Evolutionary conservation across 148 eudicot genomes (phyloP), one percentile per base, ranked within the genome.

Genomic region (Dianthus caryophyllus): DNA sequence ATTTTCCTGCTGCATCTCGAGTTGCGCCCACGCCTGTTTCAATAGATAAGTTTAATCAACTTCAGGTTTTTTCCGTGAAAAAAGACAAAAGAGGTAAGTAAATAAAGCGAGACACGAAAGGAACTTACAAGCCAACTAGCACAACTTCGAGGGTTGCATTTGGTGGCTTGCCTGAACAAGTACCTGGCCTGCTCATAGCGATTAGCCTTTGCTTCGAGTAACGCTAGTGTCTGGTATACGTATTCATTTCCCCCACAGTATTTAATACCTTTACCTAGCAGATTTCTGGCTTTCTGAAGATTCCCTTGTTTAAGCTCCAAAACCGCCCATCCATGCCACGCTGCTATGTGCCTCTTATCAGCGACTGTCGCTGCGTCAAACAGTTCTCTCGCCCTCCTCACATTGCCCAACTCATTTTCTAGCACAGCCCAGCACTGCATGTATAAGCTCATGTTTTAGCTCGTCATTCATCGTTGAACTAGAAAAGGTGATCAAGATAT

Each of bases 341-440:
- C 99, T 56, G 97, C 97, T 73, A 90, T 75, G 69, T 94, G 99
- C 76, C 64, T 94, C 84, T 85, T 94, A 63, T 90, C 92, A 51
- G 99, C 96, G 77, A 94, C 99, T 59, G 99, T 94, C 72, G 99
- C 88, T 15, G 99, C 99, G 69, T 94, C 99, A 71, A 94, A 94
- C 62, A 94, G 50, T 70, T 90, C 89, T 73, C 97, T 71, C 22
- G 99, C 97, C 80, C 77, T 90, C 80, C 97, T 84, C 33, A 79
- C 74, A 54, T 88, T 90, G 11, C 99, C 96, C 77, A 85, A 50
- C 76, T 80, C 87, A 68, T 76, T 88, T 70, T 94, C 99, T 66
- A 94, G 79, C 79, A 90, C 90, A 67, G 97, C 99, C 99, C 97
- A 90, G 44, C 99, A 90, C 99, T 94, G 75, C 1, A 21, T n/a